A percentile compares a stretch with the other conserved stretches of the same genome.
These are phyloP conservation scores for Penicillium sp. DNA, from an alignment of 2,329 filamentous ascomycete species.

Conservation along the genomic window DNA sequence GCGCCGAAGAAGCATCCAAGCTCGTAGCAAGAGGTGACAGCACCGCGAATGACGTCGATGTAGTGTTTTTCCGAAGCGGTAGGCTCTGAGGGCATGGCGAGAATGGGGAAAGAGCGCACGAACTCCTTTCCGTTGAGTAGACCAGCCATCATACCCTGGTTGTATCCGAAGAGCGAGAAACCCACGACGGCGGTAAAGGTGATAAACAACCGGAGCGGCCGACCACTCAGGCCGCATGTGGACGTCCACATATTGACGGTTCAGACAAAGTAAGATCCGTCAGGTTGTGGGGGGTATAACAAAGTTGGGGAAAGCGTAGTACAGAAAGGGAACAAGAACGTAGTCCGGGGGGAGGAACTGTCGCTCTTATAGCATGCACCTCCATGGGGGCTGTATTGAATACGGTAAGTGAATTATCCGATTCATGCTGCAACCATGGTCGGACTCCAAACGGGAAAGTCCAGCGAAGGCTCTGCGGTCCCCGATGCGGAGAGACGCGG, in stretches of 20 bases:
- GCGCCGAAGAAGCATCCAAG: constrained; percentile 41
- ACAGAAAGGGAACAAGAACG: background rate
- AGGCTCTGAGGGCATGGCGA: constrained; percentile 23
- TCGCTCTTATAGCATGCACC: constrained; percentile 10
- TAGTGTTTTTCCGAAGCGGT: constrained; percentile 25
- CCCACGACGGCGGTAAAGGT: constrained; percentile 36
- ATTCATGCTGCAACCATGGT: background rate
- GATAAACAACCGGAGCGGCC: constrained; percentile 19
- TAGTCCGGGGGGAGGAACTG: background rate
- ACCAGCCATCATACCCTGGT: constrained; percentile 26
- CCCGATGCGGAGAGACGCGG: constrained; percentile 4
- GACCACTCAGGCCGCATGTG: constrained; percentile 19
- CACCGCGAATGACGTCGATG: constrained; percentile 46
- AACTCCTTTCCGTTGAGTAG: constrained; percentile 23
- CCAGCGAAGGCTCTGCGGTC: constrained; percentile 6
- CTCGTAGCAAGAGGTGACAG: constrained; percentile 53
- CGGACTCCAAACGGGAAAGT: constrained; percentile 6
- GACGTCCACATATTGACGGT: constrained; percentile 27
- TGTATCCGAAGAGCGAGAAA: constrained; percentile 48
- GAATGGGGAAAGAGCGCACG: constrained; percentile 13
- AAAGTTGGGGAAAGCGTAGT: constrained; percentile 7
- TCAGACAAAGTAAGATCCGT: constrained; percentile 5
- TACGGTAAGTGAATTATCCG: background rate
- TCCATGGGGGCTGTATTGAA: background rate
- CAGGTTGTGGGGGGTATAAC: background rate